phyloP scores from a whole-genome alignment of 352 stramenopile genomes.

The Sclerospora graminicola region DNA sequence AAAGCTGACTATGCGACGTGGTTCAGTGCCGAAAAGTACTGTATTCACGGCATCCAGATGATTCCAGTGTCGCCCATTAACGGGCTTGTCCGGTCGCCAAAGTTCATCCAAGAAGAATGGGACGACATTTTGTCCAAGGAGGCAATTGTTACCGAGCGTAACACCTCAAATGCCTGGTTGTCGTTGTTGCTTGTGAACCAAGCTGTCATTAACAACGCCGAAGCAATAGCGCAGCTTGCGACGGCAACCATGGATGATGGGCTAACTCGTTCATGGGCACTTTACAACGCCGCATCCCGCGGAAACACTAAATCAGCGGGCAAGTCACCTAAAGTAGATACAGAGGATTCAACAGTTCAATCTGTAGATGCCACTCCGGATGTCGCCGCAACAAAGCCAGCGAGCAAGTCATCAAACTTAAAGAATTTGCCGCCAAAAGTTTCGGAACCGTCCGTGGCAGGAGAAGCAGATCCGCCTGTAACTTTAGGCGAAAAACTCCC shows the following conservation, averaged over 20 bases:
- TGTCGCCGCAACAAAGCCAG: too few relatives aligned
- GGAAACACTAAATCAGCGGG: not conserved
- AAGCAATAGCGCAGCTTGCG: slow-evolving; percentile 28
- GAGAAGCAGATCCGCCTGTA: too few relatives aligned
- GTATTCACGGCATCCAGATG: slow-evolving; percentile 79
- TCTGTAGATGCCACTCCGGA: too few relatives aligned
- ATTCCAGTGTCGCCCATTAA: slow-evolving; percentile 67
- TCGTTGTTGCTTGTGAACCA: slow-evolving; percentile 63
- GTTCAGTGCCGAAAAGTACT: slow-evolving; percentile 72
- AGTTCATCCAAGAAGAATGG: slow-evolving; percentile 67
- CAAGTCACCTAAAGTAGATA: too few relatives aligned
- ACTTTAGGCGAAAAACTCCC: too few relatives aligned
- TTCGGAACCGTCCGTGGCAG: too few relatives aligned
- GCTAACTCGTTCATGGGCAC: slow-evolving; percentile 47
- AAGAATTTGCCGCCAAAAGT: too few relatives aligned
- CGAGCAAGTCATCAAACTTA: too few relatives aligned
- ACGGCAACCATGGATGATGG: slow-evolving; percentile 50
- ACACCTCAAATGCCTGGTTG: slow-evolving; percentile 46
- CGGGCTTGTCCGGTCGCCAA: slow-evolving; percentile 43
- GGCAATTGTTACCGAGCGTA: slow-evolving; percentile 27
- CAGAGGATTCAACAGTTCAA: too few relatives aligned
- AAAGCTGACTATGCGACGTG: slow-evolving; percentile 70
- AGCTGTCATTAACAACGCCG: slow-evolving; percentile 39
- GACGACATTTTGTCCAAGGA: slow-evolving; percentile 58
- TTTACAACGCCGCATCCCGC: slow-evolving; percentile 23